Conservation (phyloP, 1,284 basidiomycete genomes). For the Ustilago xerochloae region DNA sequence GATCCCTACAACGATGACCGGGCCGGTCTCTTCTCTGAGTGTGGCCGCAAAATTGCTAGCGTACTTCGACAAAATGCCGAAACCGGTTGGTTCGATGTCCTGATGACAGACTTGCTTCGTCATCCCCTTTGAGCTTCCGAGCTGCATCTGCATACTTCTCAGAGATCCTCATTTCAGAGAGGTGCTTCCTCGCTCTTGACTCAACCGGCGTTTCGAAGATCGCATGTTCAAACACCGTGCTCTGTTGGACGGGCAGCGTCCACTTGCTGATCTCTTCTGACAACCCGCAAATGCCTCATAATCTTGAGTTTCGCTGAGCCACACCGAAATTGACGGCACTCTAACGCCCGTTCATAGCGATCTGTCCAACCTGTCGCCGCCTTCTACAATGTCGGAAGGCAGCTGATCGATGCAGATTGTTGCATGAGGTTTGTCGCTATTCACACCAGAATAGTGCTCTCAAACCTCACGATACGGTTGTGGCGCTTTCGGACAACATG, state of each 20-base stretch:
- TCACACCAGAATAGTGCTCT: no score
- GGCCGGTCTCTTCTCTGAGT: neutral
- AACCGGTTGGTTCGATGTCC: no score
- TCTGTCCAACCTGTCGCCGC: no score
- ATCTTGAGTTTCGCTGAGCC: neutral
- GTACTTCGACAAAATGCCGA: neutral
- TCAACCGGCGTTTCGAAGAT: neutral
- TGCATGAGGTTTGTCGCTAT: no score
- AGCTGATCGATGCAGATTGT: no score
- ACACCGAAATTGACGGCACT: neutral
- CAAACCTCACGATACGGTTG: no score
- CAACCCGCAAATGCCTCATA: neutral
- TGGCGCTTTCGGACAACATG: no score
- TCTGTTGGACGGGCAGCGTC: neutral
- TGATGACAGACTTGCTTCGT: no score
- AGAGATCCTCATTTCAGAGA: neutral
- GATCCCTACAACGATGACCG: no score
- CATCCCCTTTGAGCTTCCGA: neutral
- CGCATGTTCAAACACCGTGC: neutral
- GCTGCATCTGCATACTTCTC: neutral
- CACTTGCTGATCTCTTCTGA: neutral
- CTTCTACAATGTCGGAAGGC: no score
- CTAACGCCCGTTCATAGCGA: no score
- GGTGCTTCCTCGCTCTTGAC: neutral
- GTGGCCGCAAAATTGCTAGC: neutral